A percentile compares a stretch with the other conserved stretches of the same genome.
Conservation (phyloP, 2,329 filamentous ascomycete species). For the Alternaria brassicae region DNA sequence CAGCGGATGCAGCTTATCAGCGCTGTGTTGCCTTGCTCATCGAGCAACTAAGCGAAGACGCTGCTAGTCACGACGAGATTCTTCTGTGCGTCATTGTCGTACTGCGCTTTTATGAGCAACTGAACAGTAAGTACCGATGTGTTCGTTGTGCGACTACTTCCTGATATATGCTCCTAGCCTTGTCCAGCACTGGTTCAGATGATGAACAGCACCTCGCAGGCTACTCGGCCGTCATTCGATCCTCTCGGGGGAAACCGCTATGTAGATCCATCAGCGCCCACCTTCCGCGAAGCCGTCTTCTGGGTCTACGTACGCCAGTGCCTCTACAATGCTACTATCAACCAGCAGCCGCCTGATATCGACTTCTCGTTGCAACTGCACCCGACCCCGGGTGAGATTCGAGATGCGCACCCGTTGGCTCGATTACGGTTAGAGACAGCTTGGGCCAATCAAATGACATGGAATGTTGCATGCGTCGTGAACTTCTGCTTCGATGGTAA, state of each 20-base stretch:
- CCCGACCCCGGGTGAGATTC: constrained; percentile 28
- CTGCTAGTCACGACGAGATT: constrained; percentile 36
- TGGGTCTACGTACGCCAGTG: constrained; percentile 46
- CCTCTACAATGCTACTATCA: constrained; percentile 41
- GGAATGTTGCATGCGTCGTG: constrained; percentile 35
- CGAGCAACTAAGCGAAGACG: constrained; percentile 31
- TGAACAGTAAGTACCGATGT: constrained; percentile 27
- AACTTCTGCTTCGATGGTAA: constrained; percentile 38
- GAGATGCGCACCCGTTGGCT: constrained; percentile 32
- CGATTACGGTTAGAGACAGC: constrained; percentile 38
- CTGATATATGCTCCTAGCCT: constrained; percentile 20
- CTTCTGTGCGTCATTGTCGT: constrained; percentile 42
- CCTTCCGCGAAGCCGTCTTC: constrained; percentile 41
- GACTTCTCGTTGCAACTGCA: constrained; percentile 37
- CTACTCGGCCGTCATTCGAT: constrained; percentile 38
- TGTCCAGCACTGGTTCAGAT: constrained; percentile 34
- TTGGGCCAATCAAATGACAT: constrained; percentile 43
- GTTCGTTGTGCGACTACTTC: neutral
- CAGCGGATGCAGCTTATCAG: constrained; percentile 35
- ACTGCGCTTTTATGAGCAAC: constrained; percentile 41
- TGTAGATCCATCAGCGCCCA: constrained; percentile 41
- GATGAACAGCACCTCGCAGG: constrained; percentile 39
- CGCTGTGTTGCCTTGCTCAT: constrained; percentile 40
- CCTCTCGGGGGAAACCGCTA: constrained; percentile 32
- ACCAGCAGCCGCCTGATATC: constrained; percentile 39